Conservation (phyloP, 306 rosid species). For the Gynostemma pentaphyllum region DNA sequence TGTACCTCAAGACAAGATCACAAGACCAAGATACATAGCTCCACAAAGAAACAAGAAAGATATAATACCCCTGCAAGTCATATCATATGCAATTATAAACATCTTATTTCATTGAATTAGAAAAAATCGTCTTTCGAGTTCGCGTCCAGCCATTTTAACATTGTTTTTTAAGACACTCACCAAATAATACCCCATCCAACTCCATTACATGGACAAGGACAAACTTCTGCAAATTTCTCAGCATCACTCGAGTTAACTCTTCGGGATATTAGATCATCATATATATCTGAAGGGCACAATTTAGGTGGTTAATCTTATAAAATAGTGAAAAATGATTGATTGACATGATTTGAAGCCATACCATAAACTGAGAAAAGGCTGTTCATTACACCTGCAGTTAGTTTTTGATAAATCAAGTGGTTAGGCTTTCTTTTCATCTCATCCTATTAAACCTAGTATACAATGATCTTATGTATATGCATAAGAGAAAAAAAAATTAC, state of each 20-base stretch:
- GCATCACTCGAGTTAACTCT: constrained; percentile 93
- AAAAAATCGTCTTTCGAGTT: neutral
- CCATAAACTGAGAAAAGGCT: constrained; percentile 94
- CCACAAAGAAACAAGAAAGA: constrained; percentile 30
- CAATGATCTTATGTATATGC: neutral
- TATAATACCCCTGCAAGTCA: constrained; percentile 36
- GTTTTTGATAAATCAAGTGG: constrained; percentile 20
- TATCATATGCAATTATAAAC: neutral
- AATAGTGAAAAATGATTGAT: neutral
- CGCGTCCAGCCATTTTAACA: neutral
- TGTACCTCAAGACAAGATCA: constrained; percentile 46
- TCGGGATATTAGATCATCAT: constrained; percentile 87
- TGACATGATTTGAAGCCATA: constrained; percentile 20
- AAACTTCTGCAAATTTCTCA: constrained; percentile 90
- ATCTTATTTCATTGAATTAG: neutral
- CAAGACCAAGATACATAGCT: constrained; percentile 40
- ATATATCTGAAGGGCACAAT: constrained; percentile 37
- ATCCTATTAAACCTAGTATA: constrained; percentile 9
- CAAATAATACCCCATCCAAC: constrained; percentile 90
- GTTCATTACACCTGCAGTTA: constrained; percentile 94
- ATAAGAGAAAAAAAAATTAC: constrained; percentile 24
- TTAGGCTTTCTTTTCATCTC: neutral
- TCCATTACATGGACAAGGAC: constrained; percentile 90
- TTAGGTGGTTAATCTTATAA: neutral
- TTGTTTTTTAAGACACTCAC: constrained; percentile 31